Conservation (phyloP, 495 filamentous ascomycete genomes). For the Aspergillus hancockii region DNA sequence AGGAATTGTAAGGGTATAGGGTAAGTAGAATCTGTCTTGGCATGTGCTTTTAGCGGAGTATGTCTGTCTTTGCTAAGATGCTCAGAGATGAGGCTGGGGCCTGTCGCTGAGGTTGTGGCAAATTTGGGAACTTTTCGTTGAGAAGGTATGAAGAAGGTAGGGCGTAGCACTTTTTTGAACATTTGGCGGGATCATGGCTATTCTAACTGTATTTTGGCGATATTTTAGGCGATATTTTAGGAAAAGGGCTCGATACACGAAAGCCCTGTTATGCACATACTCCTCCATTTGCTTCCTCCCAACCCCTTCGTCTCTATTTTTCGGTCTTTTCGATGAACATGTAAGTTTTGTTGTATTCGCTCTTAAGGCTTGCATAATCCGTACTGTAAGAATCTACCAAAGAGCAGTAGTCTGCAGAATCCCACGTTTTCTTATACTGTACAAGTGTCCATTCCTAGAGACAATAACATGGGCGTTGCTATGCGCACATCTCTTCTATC, state of each 20-base stretch:
- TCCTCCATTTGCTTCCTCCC: too few species aligned
- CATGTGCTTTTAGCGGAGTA: neutral
- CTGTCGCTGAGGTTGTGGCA: neutral
- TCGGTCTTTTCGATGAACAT: too few species aligned
- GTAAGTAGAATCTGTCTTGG: neutral
- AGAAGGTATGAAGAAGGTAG: too few species aligned
- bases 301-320: too few species aligned
- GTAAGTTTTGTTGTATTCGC: too few species aligned
- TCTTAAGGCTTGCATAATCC: too few species aligned
- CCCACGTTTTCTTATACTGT: conserved; percentile 3
- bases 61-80: neutral
- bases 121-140: neutral
- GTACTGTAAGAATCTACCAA: too few species aligned
- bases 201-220: too few species aligned
- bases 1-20: neutral
- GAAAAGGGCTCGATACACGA: too few species aligned
- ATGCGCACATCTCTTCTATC: conserved; percentile 6
- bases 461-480: neutral
- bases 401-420: neutral
- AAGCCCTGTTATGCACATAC: too few species aligned
- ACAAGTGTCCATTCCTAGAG: conserved; percentile 1
- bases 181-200: neutral
- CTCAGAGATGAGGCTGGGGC: neutral
- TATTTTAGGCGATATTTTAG: too few species aligned
- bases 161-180: neutral